phyloP scores from a whole-genome alignment of 2,329 filamentous ascomycete species.

The Claviceps digitariae region DNA sequence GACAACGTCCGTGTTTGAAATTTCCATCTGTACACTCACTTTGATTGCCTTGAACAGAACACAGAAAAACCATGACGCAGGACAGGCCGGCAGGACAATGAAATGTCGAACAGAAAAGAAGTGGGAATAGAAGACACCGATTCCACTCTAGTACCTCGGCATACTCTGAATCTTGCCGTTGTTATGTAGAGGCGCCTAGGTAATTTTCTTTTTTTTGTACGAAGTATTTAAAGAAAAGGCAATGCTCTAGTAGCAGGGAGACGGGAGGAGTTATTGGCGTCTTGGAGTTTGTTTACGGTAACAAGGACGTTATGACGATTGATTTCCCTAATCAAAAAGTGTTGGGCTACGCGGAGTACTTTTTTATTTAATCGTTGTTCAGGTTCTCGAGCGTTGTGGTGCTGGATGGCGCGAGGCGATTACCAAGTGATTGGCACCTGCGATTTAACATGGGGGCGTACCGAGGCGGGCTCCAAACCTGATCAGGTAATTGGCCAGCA shows the following conservation, averaged over 20 bases:
- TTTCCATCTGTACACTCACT: neutral
- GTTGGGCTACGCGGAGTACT: neutral
- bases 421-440: too few species aligned
- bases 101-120: neutral
- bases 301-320: neutral
- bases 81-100: neutral
- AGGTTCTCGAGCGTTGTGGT: too few species aligned
- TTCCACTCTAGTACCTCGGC: too few species aligned
- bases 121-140: neutral
- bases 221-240: neutral
- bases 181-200: neutral
- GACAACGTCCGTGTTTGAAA: neutral
- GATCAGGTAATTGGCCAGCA: too few species aligned
- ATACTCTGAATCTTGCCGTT: neutral
- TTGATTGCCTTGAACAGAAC: neutral
- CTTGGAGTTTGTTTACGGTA: neutral
- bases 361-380: too few species aligned
- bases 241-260: neutral
- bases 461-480: too few species aligned
- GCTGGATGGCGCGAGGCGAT: too few species aligned
- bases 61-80: neutral
- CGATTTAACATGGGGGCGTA: too few species aligned
- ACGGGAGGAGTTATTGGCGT: conserved; percentile 3
- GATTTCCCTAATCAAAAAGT: neutral
- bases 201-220: neutral